Base-by-base conservation (phyloP, 2,329 filamentous ascomycete species). In the Trichoderma cornu-damae region DNA sequence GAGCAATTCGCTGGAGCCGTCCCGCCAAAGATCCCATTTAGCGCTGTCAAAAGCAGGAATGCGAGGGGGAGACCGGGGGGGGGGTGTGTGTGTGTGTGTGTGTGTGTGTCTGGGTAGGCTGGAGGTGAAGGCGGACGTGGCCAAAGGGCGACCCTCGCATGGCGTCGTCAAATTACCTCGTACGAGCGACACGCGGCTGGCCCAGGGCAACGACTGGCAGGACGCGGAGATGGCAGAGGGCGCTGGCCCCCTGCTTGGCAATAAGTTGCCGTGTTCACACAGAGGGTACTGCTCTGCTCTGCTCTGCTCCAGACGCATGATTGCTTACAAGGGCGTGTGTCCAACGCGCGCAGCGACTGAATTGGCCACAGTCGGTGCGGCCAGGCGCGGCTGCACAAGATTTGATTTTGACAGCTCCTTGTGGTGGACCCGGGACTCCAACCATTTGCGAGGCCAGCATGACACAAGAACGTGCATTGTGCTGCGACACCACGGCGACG, bases 391-490 rank as follows among this genome's bases (percentile, higher is more conserved):
- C 51, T 55, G 57, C 51, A 59, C 50, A 49, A 59, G 57, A 59
- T 50, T 47, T 54, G 57, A 50, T 56, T 50, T 59, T 59, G 57
- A 59, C 57, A 59, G 57, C 51, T 59, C 44, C 40, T 40, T 30
- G 14, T 28, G 51, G 57, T 59, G 51, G 51, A 59, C 57, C 57
- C 57, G 11, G n/a, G 30, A 38, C 24, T 24, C 44, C 44, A 42
- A 50, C 20, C 42, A 47, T 6, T 47, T 30, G 51, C 51, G 30
- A 46, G 42, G 34, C 51, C 46, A 34, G 28, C 56, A 18, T 50
- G 30, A 12, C 34, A 49, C 53, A 56, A 53, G 30, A 49, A 53
- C 49, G 34, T 58, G 56, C 56, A 18, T 47, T 35, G 44, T 35
- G 44, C 26, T 14, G 54, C 47, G 35, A 35, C 54, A 50, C 37